Conservation (phyloP, 129 eudicot genomes). For the Lonicera japonica region DNA sequence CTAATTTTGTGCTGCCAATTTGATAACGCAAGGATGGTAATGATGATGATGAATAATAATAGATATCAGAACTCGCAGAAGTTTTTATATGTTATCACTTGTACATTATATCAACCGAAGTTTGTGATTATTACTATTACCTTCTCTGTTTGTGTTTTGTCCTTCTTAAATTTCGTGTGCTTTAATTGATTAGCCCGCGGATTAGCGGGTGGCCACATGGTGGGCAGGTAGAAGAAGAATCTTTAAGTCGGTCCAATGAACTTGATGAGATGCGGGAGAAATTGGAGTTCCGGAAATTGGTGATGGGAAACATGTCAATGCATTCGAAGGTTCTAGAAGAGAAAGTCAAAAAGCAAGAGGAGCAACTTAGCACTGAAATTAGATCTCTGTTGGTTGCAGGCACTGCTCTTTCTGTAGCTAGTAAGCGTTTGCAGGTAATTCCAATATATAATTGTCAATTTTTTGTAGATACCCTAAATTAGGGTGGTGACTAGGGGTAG, state of each 20-base stretch:
- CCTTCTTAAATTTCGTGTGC: slow-evolving; percentile 13
- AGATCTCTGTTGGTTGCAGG: slow-evolving; percentile 82
- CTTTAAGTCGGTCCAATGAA: slow-evolving; percentile 59
- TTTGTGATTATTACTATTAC: background rate
- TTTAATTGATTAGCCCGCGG: slow-evolving; percentile 16
- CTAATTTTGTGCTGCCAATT: background rate
- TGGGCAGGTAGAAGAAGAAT: slow-evolving; percentile 66
- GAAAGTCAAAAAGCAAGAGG: slow-evolving; percentile 79
- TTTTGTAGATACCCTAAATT: no score
- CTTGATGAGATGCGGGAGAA: slow-evolving; percentile 80
- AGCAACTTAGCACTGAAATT: slow-evolving; percentile 69
- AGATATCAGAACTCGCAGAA: no score
- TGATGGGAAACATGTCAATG: slow-evolving; percentile 87
- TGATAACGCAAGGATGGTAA: background rate
- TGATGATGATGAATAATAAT: background rate
- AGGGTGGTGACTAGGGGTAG: no score
- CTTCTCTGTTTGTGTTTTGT: background rate
- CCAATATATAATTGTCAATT: background rate
- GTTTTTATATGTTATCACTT: no score
- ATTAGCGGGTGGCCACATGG: slow-evolving; percentile 19
- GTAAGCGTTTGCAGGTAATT: slow-evolving; percentile 66
- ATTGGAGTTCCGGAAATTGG: slow-evolving; percentile 65
- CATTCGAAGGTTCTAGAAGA: slow-evolving; percentile 79
- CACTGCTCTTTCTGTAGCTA: slow-evolving; percentile 75
- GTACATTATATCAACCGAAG: no score